These are phyloP conservation scores for Moesziomyces aphidis DNA, from an alignment of 1,284 basidiomycete genomes.

Conservation along the genomic window DNA sequence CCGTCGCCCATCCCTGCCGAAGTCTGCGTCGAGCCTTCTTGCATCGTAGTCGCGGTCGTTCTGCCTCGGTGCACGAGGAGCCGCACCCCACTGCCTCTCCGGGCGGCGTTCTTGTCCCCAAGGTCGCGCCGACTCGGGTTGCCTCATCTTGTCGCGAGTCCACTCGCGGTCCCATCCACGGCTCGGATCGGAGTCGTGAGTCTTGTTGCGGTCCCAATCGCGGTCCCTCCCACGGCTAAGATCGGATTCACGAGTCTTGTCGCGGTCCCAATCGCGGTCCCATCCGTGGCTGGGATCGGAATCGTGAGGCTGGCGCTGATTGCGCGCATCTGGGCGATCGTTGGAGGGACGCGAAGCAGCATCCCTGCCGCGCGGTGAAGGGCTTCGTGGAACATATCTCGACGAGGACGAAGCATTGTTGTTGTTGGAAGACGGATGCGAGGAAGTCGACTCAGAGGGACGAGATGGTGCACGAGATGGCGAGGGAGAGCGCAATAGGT, in stretches of 20 bases:
- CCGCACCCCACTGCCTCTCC: not conserved
- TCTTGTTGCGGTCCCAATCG: too few relatives aligned
- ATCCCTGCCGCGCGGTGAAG: not conserved
- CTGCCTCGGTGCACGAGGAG: not conserved
- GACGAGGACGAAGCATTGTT: not conserved
- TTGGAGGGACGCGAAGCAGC: not conserved
- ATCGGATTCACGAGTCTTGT: not conserved
- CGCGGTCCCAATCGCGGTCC: not conserved
- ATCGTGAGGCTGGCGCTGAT: not conserved
- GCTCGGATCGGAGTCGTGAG: too few relatives aligned
- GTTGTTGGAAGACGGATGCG: too few relatives aligned
- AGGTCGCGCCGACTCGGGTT: not conserved
- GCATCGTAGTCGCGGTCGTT: conserved; percentile 3
- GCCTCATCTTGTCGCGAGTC: not conserved
- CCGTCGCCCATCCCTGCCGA: conserved; percentile 3
- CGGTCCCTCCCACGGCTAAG: too few relatives aligned
- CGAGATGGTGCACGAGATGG: not conserved
- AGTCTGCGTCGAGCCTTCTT: not conserved
- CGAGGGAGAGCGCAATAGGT: not conserved
- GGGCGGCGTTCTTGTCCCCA: not conserved
- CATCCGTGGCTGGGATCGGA: too few relatives aligned
- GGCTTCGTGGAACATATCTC: not conserved
- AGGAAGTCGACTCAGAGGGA: not conserved
- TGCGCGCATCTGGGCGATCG: not conserved
- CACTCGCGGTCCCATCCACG: too few relatives aligned